Base-by-base conservation (phyloP, 805 yeast species). In the Teunomyces aglyptinius region DNA sequence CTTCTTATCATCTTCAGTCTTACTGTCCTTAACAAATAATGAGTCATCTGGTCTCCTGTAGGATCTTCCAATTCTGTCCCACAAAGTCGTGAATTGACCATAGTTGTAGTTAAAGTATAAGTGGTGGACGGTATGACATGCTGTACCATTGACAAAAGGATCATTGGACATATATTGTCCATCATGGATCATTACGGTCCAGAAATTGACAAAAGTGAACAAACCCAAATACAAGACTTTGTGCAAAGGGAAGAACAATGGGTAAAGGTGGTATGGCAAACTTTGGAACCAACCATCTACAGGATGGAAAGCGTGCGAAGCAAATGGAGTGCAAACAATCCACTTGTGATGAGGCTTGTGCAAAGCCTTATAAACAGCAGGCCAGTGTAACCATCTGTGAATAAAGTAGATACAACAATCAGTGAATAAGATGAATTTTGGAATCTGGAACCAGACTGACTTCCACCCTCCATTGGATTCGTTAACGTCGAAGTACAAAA, bases 291-390 rank as follows among this genome's bases (percentile, higher is more conserved):
- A 94, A 33, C 99, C 99, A 59, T 94, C 99, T 44, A 94, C 86
- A 11, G 99, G 98, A 68, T 94, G 96, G 89, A 94, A 94, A 20
- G 98, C 97, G 63, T 91, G 97, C 6, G 96, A 89, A 0, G 99
- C 99, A 71, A 86, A 94, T 38, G 99, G 99, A 7, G 99, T 92
- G 51, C 98, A 92, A 34, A 94, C 97, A 56, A 94, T 82, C 99
- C 99, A 94, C 72, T 94, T 94, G 78, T 94, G 99, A 69, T 94
- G 99, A 10, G 97, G 97, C 73, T 94, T 94, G 75, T 94, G 99
- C 51, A 94, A 73, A 20, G 60, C 66, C 73, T 86, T 91, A 80
- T 94, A 94, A 34, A 94, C 85, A 13, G 76, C 56, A 18, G 97
- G 97, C 89, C 94, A 89, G 67, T 94, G 99, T 60, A 94, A 77